phyloP scores from a whole-genome alignment of 768 basidiomycete species.

The Calocera viscosa region DNA sequence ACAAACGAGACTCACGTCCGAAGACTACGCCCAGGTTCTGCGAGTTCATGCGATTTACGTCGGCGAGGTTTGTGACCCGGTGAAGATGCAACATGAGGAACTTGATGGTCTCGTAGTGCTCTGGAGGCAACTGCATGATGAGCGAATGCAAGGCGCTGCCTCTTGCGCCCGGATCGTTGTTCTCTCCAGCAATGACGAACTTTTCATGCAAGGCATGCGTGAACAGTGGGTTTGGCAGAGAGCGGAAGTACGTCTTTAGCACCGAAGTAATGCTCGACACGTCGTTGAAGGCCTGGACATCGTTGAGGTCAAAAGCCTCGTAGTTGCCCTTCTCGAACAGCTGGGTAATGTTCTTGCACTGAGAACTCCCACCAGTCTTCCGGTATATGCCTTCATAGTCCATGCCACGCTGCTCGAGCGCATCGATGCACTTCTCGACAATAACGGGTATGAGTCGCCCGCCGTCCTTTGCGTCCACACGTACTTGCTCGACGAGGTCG shows the following conservation, averaged over 20 bases:
- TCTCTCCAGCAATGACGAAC: constrained; percentile 60
- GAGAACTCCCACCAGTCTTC: constrained; percentile 86
- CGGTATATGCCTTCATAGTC: constrained; percentile 98
- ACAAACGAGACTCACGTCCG: constrained; percentile 59
- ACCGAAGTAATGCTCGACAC: constrained; percentile 95
- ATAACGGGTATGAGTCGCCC: constrained; percentile 67
- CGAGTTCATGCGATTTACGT: constrained; percentile 83
- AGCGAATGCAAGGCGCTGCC: constrained; percentile 50
- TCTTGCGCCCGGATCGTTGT: constrained; percentile 51
- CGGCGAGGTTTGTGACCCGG: constrained; percentile 51
- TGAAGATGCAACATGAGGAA: constrained; percentile 78
- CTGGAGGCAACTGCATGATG: constrained; percentile 63
- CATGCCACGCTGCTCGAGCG: constrained; percentile 79
- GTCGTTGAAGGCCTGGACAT: constrained; percentile 87
- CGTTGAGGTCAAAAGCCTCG: constrained; percentile 70
- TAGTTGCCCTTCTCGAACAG: constrained; percentile 92
- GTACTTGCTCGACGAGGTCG: constrained; percentile 73
- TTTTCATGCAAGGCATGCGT: constrained; percentile 85
- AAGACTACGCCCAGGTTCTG: constrained; percentile 95
- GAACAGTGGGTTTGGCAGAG: constrained; percentile 79
- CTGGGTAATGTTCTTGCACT: constrained; percentile 85
- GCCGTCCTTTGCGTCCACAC: constrained; percentile 45
- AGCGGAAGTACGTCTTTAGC: constrained; percentile 89
- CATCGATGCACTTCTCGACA: constrained; percentile 90
- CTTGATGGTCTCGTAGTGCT: constrained; percentile 77